These are phyloP conservation scores for Monosporascus sp. DNA, from an alignment of 2,329 filamentous ascomycete species.

Conservation along the genomic window DNA sequence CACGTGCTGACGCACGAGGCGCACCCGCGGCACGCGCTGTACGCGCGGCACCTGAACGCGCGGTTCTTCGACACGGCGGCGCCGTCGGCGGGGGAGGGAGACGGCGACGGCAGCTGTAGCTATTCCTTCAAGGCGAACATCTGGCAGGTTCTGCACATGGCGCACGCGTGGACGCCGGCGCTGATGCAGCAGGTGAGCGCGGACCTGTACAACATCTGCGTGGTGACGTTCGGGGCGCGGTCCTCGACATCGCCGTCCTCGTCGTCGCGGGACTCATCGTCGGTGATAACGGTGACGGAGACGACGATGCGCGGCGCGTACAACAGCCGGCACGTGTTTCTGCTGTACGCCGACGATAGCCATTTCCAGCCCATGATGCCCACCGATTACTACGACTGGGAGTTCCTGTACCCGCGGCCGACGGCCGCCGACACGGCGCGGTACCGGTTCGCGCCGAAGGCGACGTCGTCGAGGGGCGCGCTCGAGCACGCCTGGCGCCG, in stretches of 20 bases:
- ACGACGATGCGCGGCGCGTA: conserved; percentile 24
- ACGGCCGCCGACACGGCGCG: conserved; percentile 17
- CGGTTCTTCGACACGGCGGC: conserved; percentile 11
- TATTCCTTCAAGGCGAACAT: conserved; percentile 19
- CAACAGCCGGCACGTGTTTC: conserved; percentile 28
- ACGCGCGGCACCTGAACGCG: conserved; percentile 17
- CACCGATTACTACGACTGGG: conserved; percentile 24
- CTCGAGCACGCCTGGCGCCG: conserved; percentile 19
- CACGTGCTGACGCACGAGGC: conserved; percentile 15
- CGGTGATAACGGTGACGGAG: conserved; percentile 14
- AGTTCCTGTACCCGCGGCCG: conserved; percentile 28
- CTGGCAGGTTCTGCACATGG: conserved; percentile 26
- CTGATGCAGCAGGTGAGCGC: conserved; percentile 26
- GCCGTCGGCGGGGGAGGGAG: background rate
- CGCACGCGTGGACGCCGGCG: conserved; percentile 22
- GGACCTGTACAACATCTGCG: conserved; percentile 27
- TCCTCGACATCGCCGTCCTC: too few relatives aligned
- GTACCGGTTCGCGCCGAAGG: conserved; percentile 15
- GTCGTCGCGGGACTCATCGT: conserved; percentile 4
- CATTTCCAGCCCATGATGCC: conserved; percentile 29
- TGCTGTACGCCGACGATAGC: conserved; percentile 16
- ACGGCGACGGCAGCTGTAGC: background rate
- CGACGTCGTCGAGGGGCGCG: conserved; percentile 4
- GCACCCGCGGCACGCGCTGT: conserved; percentile 23
- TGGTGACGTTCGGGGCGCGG: conserved; percentile 21